phyloP scores from a whole-genome alignment of 2,329 filamentous ascomycete genomes.

The Neonectria coccinea region DNA sequence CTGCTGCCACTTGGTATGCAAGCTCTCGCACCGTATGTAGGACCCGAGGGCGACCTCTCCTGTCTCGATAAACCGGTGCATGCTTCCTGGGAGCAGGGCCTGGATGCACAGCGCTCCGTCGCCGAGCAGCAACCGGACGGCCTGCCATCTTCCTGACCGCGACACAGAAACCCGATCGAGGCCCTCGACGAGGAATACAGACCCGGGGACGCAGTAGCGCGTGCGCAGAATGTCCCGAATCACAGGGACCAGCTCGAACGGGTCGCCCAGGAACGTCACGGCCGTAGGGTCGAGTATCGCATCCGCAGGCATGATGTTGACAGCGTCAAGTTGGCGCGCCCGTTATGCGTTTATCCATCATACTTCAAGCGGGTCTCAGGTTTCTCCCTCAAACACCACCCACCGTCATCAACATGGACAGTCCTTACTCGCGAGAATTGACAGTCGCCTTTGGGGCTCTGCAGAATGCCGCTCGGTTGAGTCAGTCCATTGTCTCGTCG shows the following conservation, averaged over 20 bases:
- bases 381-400: neutral
- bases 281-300: constrained; percentile 44
- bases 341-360: constrained; percentile 6
- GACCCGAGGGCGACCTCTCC: constrained; percentile 60
- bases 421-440: constrained; percentile 57
- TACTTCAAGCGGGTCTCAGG: constrained; percentile 34
- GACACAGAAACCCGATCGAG: constrained; percentile 55
- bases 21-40: constrained; percentile 61
- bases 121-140: constrained; percentile 61
- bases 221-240: constrained; percentile 63
- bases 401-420: constrained; percentile 53
- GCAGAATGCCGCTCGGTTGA: constrained; percentile 61
- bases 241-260: constrained; percentile 52
- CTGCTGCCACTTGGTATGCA: constrained; percentile 50
- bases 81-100: constrained; percentile 58
- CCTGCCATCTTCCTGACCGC: constrained; percentile 54
- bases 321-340: constrained; percentile 21
- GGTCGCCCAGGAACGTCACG: constrained; percentile 41
- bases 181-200: constrained; percentile 63
- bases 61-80: constrained; percentile 61
- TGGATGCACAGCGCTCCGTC: constrained; percentile 68
- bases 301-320: constrained; percentile 40
- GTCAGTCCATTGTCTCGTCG: constrained; percentile 60
- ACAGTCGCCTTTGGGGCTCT: constrained; percentile 57
- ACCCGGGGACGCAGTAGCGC: constrained; percentile 59